Percentiles rank a stretch among this genome's conserved stretches.
phyloP scores from a whole-genome alignment of 805 yeast species.

The Huiozyma naganishii region DNA sequence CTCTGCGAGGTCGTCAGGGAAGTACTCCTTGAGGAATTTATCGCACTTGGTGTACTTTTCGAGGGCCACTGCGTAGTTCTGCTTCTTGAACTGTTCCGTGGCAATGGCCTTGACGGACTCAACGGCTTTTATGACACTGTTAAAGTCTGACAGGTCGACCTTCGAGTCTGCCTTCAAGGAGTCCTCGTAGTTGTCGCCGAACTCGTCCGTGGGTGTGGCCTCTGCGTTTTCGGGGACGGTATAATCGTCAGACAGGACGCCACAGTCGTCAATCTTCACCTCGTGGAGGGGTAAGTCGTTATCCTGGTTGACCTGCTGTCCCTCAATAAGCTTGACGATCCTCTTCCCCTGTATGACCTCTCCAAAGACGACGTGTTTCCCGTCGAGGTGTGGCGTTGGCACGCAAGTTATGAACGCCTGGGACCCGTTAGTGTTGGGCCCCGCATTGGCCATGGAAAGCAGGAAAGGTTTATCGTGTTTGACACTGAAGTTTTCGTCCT shows the following conservation, averaged over 20 bases:
- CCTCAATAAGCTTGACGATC: constrained; percentile 68
- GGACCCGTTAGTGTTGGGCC: constrained; percentile 91
- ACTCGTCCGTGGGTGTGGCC: constrained; percentile 53
- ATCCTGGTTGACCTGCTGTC: constrained; percentile 45
- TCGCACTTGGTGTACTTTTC: constrained; percentile 66
- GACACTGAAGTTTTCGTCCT: constrained; percentile 75
- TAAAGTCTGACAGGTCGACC: constrained; percentile 49
- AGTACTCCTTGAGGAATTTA: constrained; percentile 56
- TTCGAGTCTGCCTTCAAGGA: constrained; percentile 61
- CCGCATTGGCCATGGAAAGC: constrained; percentile 94
- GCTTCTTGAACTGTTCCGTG: constrained; percentile 59
- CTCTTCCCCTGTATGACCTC: constrained; percentile 76
- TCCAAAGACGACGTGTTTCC: constrained; percentile 95
- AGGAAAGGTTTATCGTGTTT: constrained; percentile 79
- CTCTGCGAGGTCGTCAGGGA: constrained; percentile 44
- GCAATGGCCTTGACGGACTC: constrained; percentile 64
- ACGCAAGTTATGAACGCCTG: constrained; percentile 92
- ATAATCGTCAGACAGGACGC: constrained; percentile 57
- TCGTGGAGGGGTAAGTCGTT: constrained; percentile 63
- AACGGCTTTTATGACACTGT: constrained; percentile 57
- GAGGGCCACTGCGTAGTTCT: constrained; percentile 45
- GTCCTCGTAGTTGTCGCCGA: constrained; percentile 78
- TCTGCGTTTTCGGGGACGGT: constrained; percentile 34
- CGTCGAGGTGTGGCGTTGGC: constrained; percentile 88
- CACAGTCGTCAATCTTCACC: constrained; percentile 69